phyloP scores from a whole-genome alignment of 352 stramenopile genomes.

The Phytopythium oedochilum region DNA sequence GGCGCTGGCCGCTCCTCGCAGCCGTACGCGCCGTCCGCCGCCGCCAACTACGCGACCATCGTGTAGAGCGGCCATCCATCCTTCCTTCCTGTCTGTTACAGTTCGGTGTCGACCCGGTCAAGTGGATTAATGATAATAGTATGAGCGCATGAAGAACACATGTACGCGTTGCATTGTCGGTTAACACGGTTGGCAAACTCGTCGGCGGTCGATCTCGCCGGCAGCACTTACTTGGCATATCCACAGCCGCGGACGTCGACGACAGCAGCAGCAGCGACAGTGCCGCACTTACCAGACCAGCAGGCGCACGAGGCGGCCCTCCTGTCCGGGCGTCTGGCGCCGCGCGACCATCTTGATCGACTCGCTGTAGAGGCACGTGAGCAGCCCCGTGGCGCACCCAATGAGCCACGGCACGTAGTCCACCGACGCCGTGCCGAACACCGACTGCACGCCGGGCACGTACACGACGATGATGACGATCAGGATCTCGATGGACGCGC shows the following conservation, averaged over 20 bases:
- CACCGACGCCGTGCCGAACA: slow-evolving; percentile 27
- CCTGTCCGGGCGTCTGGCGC: slow-evolving; percentile 16
- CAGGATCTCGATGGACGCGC: slow-evolving; percentile 26
- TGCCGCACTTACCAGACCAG: slow-evolving; percentile 19
- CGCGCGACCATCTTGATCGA: slow-evolving; percentile 25
- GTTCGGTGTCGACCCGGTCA: not conserved
- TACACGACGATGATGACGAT: slow-evolving; percentile 47
- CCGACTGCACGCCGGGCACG: slow-evolving; percentile 33
- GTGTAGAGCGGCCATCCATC: not conserved
- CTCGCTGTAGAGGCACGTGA: slow-evolving; percentile 38
- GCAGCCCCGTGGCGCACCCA: slow-evolving; percentile 18
- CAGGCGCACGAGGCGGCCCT: slow-evolving; percentile 12
- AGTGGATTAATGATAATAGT: not conserved
- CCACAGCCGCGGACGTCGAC: no score
- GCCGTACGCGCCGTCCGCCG: not conserved
- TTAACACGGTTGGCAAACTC: no score
- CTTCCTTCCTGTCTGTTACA: no score
- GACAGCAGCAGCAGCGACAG: no score
- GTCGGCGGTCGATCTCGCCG: not conserved
- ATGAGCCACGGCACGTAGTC: slow-evolving; percentile 50
- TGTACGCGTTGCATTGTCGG: not conserved
- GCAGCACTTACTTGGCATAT: no score
- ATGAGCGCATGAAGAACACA: not conserved
- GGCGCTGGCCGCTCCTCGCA: not conserved
- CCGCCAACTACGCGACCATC: not conserved